phyloP scores from a whole-genome alignment of 768 basidiomycete species.

The Mycena kentingensis region DNA sequence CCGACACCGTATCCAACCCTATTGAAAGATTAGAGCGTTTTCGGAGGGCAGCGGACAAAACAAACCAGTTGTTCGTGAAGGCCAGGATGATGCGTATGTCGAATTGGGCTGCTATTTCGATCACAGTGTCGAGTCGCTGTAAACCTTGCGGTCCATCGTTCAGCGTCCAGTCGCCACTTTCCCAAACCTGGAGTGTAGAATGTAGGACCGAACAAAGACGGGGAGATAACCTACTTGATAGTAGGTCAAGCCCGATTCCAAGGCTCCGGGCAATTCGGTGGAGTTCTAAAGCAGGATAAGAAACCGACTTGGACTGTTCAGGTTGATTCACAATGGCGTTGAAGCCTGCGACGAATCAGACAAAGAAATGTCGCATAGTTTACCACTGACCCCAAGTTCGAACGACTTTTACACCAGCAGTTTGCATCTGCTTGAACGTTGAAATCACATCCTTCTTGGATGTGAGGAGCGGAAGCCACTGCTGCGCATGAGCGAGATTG shows the following conservation, averaged over 20 bases:
- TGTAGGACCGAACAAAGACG: not conserved
- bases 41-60: not conserved
- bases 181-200: conserved; percentile 44
- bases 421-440: conserved; percentile 51
- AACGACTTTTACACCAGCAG: conserved; percentile 52
- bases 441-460: conserved; percentile 47
- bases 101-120: conserved; percentile 49
- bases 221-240: conserved; percentile 38
- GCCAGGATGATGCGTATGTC: conserved; percentile 54
- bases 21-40: not conserved
- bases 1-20: conserved; percentile 61
- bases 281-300: conserved; percentile 43
- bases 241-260: conserved; percentile 47
- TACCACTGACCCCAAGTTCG: conserved; percentile 45
- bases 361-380: not conserved
- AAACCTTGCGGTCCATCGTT: conserved; percentile 58
- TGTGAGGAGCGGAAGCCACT: conserved; percentile 61
- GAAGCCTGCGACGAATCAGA: not conserved
- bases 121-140: conserved; percentile 53
- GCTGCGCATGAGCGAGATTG: not conserved
- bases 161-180: conserved; percentile 47
- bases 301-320: conserved; percentile 27
- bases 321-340: conserved; percentile 30
- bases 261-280: conserved; percentile 47
- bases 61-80: conserved; percentile 59